A percentile compares a stretch with the other conserved stretches of the same genome.
These are phyloP conservation scores for Tricholoma terreum DNA, from an alignment of 768 basidiomycete species.

Conservation along the genomic window DNA sequence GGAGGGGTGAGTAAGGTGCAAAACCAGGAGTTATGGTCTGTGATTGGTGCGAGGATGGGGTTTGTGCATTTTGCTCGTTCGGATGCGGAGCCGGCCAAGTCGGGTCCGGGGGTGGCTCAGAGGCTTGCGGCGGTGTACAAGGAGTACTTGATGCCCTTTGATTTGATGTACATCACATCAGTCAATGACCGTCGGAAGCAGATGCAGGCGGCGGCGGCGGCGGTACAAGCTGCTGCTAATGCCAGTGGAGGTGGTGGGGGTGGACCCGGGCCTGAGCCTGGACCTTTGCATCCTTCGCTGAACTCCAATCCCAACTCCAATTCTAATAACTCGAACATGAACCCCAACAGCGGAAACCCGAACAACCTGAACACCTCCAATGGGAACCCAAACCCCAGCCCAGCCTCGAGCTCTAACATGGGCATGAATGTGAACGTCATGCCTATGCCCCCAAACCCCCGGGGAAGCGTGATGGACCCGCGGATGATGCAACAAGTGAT, in stretches of 20 bases:
- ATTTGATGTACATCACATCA: slow-evolving; percentile 48
- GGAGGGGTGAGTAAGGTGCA: slow-evolving; percentile 49
- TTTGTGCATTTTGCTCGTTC: slow-evolving; percentile 63
- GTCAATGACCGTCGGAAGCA: slow-evolving; percentile 34
- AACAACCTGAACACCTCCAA: neutral
- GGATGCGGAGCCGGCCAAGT: slow-evolving; percentile 57
- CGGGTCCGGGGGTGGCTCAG: slow-evolving; percentile 59
- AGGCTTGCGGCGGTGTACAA: slow-evolving; percentile 61
- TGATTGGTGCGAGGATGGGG: slow-evolving; percentile 66
- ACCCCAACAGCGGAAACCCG: neutral
- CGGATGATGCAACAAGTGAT: slow-evolving; percentile 44
- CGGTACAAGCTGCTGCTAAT: slow-evolving; percentile 7
- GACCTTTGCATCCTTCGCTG: neutral
- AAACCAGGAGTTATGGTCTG: slow-evolving; percentile 56
- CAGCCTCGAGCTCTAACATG: neutral
- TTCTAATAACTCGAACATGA: neutral
- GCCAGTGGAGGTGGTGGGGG: neutral
- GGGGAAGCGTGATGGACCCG: slow-evolving; percentile 20
- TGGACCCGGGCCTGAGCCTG: neutral
- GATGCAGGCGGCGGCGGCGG: slow-evolving; percentile 13
- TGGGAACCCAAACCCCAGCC: neutral
- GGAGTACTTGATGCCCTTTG: slow-evolving; percentile 54
- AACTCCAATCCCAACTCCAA: neutral
- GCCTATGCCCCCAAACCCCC: slow-evolving; percentile 2
- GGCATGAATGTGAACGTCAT: neutral